Conservation (phyloP, 1,284 basidiomycete species). For the Heterobasidion parviporum region DNA sequence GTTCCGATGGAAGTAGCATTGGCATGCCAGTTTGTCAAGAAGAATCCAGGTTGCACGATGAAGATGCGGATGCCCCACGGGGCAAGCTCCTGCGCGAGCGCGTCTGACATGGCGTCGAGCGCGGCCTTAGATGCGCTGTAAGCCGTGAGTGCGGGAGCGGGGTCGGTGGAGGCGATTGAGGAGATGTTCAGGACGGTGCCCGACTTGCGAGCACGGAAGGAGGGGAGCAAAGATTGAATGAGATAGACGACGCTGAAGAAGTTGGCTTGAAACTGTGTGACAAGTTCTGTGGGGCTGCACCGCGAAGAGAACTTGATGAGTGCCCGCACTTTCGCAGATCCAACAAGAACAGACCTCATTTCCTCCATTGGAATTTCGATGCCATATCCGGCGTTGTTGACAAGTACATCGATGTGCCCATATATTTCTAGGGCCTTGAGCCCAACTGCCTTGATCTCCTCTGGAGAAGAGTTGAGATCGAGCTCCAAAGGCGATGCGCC, state of each 20-base stretch:
- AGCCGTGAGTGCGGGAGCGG: constrained; percentile 13
- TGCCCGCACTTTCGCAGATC: too few relatives aligned
- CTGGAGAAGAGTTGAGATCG: constrained; percentile 16
- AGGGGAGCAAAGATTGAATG: constrained; percentile 21
- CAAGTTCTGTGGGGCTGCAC: constrained; percentile 14
- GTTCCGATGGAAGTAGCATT: constrained; percentile 6
- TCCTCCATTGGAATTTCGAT: constrained; percentile 20
- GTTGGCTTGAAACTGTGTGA: constrained; percentile 21
- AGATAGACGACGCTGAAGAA: constrained; percentile 23
- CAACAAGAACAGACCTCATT: constrained; percentile 13
- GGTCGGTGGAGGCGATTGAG: constrained; percentile 12
- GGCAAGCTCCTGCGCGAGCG: constrained; percentile 18
- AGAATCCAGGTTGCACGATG: constrained; percentile 21
- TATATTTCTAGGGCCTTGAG: constrained; percentile 13
- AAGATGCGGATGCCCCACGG: constrained; percentile 19
- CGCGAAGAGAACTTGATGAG: too few relatives aligned
- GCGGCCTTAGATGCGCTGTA: constrained; percentile 22
- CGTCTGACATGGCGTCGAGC: constrained; percentile 21
- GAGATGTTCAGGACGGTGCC: constrained; percentile 21
- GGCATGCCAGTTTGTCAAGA: constrained; percentile 20
- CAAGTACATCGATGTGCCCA: constrained; percentile 9
- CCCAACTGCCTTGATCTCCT: constrained; percentile 14
- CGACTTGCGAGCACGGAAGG: constrained; percentile 16
- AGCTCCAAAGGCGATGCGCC: constrained; percentile 16
- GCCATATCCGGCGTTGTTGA: constrained; percentile 19